Conservation (phyloP, 805 yeast genomes). For the Cyberlindnera meyerae region DNA sequence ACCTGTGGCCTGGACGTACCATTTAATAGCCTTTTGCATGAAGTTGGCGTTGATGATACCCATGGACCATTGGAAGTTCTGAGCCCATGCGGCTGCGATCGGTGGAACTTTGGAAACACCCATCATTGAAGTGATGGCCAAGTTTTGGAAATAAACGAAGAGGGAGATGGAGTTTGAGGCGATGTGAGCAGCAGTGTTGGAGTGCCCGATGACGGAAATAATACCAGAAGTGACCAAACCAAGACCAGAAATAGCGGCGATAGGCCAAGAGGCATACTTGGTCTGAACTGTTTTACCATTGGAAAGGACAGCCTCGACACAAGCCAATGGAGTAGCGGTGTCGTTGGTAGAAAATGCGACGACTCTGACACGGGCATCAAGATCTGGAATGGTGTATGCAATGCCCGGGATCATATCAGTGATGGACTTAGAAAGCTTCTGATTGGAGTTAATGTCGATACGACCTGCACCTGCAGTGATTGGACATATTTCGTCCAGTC, state of each 20-base stretch:
- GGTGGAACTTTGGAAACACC: slow-evolving; percentile 92
- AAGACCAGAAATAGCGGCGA: slow-evolving; percentile 84
- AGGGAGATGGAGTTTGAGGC: slow-evolving; percentile 94
- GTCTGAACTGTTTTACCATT: slow-evolving; percentile 95
- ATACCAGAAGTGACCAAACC: slow-evolving; percentile 87
- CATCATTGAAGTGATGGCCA: slow-evolving; percentile 93
- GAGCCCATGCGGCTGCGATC: slow-evolving; percentile 96
- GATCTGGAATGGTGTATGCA: slow-evolving; percentile 88
- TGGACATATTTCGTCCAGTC: slow-evolving; percentile 67
- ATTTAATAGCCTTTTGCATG: slow-evolving; percentile 78
- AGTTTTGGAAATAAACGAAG: slow-evolving; percentile 88
- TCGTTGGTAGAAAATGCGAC: slow-evolving; percentile 50
- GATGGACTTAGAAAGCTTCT: slow-evolving; percentile 38
- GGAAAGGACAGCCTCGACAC: slow-evolving; percentile 81
- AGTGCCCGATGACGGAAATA: slow-evolving; percentile 81
- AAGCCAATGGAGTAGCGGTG: slow-evolving; percentile 59
- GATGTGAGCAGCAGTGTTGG: slow-evolving; percentile 91
- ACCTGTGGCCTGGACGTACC: slow-evolving; percentile 96
- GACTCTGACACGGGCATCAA: slow-evolving; percentile 87
- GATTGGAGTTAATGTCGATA: slow-evolving; percentile 58
- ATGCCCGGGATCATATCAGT: slow-evolving; percentile 64
- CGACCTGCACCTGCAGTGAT: slow-evolving; percentile 83
- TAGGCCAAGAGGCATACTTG: slow-evolving; percentile 90
- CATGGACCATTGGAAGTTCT: slow-evolving; percentile 94
- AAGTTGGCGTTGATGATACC: slow-evolving; percentile 76